Evolutionary conservation across 1,139 yeast genomes (phyloP), one percentile per base, ranked within the genome.

Genomic region (Pichia sp.): DNA sequence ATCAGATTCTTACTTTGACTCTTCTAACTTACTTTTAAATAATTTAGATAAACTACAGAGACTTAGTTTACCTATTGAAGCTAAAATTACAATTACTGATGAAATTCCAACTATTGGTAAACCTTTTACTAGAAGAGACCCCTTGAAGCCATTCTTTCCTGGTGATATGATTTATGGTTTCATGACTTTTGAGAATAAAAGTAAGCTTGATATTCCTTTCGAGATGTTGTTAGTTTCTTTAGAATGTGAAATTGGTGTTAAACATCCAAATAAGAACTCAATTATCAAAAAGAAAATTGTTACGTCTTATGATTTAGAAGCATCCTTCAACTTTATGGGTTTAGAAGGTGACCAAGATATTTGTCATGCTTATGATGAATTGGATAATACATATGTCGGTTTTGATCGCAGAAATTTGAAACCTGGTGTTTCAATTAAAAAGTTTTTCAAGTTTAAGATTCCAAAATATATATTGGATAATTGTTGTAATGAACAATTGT

Each of bases 381-480:
- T 34, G 2, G 86, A 80, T 55, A 74, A 72, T 2, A 60, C 74
- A 32, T 48, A 55, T 11, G 54, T 76, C 40, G 85, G 84, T 0
- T 56, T 81, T 10, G 31, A 30, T 10, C 28, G 15, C 6, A 38
- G 42, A 38, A 11, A 23, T 8, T 26, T 43, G 12, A 31, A 40
- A 10, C 44, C 44, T 1, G 40, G 40, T n/a, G 23, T 31, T 8
- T 18, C 19, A 14, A 35, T 41, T 6, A 43, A 40, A 17, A 41
- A 43, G 20, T 43, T 38, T 52, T 79, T 81, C 57, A 72, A 75
- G 23, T 80, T 81, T 59, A 75, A 69, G 54, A 69, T 80, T 41
- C 89, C 88, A 0, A 63, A 64, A 24, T 69, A 67, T 42, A 59
- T 77, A 31, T 60, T 81, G 26, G 88, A 80, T 52, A 71, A 70